phyloP scores from a whole-genome alignment of 495 filamentous ascomycete species.

The Neurospora sp. region DNA sequence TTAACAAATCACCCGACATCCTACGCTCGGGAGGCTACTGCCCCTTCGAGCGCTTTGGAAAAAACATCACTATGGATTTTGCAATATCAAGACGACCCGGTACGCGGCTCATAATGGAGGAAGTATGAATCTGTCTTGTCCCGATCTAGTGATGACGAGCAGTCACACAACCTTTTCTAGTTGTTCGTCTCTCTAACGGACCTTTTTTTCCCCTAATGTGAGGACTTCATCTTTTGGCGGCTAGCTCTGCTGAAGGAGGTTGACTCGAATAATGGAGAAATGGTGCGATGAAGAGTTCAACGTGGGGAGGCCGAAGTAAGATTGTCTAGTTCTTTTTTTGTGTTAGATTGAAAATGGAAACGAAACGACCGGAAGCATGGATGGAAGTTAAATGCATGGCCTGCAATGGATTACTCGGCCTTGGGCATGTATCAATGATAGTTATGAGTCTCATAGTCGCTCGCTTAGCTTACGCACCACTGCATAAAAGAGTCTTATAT shows the following conservation, averaged over 20 bases:
- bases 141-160: slow-evolving; percentile 21
- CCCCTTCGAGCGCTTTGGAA: slow-evolving; percentile 46
- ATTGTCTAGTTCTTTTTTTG: slow-evolving; percentile 8
- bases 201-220: slow-evolving; percentile 14
- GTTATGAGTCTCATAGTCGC: slow-evolving; percentile 23
- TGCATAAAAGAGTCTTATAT: neutral
- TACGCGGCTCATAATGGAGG: slow-evolving; percentile 12
- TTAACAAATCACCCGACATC: slow-evolving; percentile 46
- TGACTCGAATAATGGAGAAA: neutral
- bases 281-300: neutral
- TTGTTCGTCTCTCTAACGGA: slow-evolving; percentile 7
- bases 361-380: neutral
- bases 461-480: slow-evolving; percentile 15
- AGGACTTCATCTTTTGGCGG: slow-evolving; percentile 14
- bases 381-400: slow-evolving; percentile 20
- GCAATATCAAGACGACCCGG: slow-evolving; percentile 32
- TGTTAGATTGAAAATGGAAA: slow-evolving; percentile 7
- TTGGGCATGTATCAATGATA: slow-evolving; percentile 27
- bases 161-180: slow-evolving; percentile 11
- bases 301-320: neutral
- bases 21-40: slow-evolving; percentile 46
- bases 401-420: slow-evolving; percentile 20
- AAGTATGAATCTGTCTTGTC: slow-evolving; percentile 16
- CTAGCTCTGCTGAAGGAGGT: neutral
- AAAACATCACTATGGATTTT: slow-evolving; percentile 50